Base-by-base conservation (phyloP, 768 basidiomycete species). In the Boletus rex-veris region DNA sequence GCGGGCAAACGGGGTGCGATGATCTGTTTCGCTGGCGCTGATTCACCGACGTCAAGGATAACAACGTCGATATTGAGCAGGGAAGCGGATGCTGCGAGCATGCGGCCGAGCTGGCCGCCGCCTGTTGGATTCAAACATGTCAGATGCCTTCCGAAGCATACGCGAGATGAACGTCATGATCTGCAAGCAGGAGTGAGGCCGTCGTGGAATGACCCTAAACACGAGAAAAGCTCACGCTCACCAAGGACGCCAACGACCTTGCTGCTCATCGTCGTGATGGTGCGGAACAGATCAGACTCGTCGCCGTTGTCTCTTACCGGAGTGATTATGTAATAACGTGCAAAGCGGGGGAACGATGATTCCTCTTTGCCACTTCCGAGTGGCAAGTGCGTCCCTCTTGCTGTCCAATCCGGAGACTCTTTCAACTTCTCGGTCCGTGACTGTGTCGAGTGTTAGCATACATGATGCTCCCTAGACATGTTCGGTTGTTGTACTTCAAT, bases 101-200 rank as follows among this genome's bases (percentile, higher is more conserved):
- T 99, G 21, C 96, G 92, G 24, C 96, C 96, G 24, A 99, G 83
- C 73, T 98, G 96, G 58, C 96, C 95, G 36, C 97, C 97, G 58
- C 96, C 96, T 95, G 54, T 61, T 15, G 26, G 31, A 18, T 30
- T 31, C 18, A 48, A 46, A 35, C 9, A 26, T 30, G 36, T 54
- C 11, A 64, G 54, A 37, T 52, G 42, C 31, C 31, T 35, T 19
- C 21, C 31, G 40, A 19, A 14, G 37, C 4, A 21, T 16, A 55
- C 15, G 37, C n/a, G 37, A 40, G 21, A 44, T 47, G 39, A 26
- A 39, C 5, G 19, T 12, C 45, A 46, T n/a, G 18, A 55, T 61
- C 64, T 64, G 30, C 7, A 2, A 36, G 40, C 21, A 16, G n/a
- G 11, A 31, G 45, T 69, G 18, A 60, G 62, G 36, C 45, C 12